These are phyloP conservation scores for Uronychia setigera DNA, from an alignment of 73 alveolate species.

Conservation along the genomic window DNA sequence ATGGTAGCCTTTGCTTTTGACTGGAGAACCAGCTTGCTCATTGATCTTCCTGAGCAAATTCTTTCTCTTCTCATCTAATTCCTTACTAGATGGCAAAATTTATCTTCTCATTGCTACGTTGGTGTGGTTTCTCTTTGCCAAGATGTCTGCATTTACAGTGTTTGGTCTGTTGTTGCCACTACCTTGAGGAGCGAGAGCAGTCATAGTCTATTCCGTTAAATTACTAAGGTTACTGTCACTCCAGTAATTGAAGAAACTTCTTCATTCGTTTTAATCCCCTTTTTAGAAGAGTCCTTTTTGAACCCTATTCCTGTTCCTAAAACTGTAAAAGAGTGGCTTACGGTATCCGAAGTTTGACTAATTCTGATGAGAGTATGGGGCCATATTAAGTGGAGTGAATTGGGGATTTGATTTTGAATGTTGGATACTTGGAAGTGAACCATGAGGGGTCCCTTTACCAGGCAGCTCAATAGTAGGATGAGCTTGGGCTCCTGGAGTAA, in stretches of 20 bases:
- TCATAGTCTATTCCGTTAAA: conserved; percentile 40
- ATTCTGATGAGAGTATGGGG: conserved; percentile 62
- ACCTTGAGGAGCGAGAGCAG: conserved; percentile 33
- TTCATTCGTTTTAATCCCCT: conserved; percentile 39
- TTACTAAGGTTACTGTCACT: conserved; percentile 13
- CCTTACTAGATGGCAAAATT: neutral
- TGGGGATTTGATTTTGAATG: conserved; percentile 52
- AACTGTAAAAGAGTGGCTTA: neutral
- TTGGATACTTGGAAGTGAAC: neutral
- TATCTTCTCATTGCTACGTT: neutral
- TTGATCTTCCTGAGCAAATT: neutral
- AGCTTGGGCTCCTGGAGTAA: too few relatives aligned
- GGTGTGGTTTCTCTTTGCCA: conserved; percentile 42
- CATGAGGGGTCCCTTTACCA: neutral
- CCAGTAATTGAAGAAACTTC: conserved; percentile 66
- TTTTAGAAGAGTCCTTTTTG: conserved; percentile 52
- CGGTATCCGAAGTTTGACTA: conserved; percentile 54
- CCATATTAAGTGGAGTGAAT: conserved; percentile 59
- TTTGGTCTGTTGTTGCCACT: conserved; percentile 20
- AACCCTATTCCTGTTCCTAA: conserved; percentile 26
- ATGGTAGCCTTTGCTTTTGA: neutral
- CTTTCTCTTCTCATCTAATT: conserved; percentile 19
- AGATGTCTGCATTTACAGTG: conserved; percentile 24
- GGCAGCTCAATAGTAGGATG: neutral
- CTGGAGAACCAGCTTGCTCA: conserved; percentile 3